Base-by-base conservation (phyloP, 202 grass and related monocot genomes). In the Dendrocalamus latiflorus region DNA sequence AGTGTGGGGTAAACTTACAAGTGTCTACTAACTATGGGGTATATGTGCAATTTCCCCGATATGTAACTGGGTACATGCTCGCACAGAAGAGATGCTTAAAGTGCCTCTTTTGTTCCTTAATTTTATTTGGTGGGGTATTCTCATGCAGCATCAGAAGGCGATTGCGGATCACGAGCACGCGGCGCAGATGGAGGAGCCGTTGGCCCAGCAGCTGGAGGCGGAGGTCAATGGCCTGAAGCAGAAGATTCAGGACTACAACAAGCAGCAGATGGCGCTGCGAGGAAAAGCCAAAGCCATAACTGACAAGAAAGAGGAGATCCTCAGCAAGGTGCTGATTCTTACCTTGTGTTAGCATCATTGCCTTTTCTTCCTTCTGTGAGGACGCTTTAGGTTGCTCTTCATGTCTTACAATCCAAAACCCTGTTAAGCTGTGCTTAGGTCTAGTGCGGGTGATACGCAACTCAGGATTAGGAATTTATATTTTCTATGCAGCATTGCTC, bases 211-310 rank as follows among this genome's bases (percentile, higher is more conserved):
- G 45, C 50, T 97, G 25, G 70, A 92, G 38, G 17, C 34, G 4
- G 90, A 91, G 48, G 81, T 92, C 61, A 88, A 87, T 54, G 78
- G 63, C 26, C 76, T 94, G 41, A 76, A 59, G 51, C 87, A 89
- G 65, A 92, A 77, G 4, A 78, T 89, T 37, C 90, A 91, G 11
- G 91, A 84, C 5, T 94, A 91, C 72, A 97, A 94, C 75, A 91
- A 86, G 57, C 70, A 94, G 77, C 94, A 97, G 57, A 34, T 89
- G 86, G 84, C 77, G 10, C 68, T 97, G 43, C 86, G 91, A 70
- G 68, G 66, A 13, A 78, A 78, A 75, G 77, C 88, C 22, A 89
- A 88, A 48, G 45, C 73, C 14, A 75, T 93, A 2, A 90, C 76
- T 43, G 92, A 89, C 3, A 89, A 84, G 67, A 94, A 57, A 45